Conservation (phyloP, 2,329 filamentous ascomycete species). For the Shiraia bambusicola region DNA sequence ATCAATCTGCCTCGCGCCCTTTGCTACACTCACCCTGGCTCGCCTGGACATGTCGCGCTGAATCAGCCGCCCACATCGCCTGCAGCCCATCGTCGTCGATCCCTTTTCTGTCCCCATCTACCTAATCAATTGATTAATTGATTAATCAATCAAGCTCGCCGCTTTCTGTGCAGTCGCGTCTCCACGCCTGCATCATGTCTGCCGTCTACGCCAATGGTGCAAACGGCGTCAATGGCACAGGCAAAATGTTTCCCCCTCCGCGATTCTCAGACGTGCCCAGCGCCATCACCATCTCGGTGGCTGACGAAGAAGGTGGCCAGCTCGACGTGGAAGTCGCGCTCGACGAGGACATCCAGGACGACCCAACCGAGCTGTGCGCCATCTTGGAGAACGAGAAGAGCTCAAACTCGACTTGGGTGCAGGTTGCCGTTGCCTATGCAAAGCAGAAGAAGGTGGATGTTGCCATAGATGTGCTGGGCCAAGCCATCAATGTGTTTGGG, state of each 20-base stretch:
- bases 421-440: conserved; percentile 93
- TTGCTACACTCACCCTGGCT: conserved; percentile 7
- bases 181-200: conserved; percentile 48
- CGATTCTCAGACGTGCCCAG: conserved; percentile 65
- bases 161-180: conserved; percentile 7
- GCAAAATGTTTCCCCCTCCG: conserved; percentile 39
- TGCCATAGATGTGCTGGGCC: conserved; percentile 68
- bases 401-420: conserved; percentile 93
- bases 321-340: conserved; percentile 89
- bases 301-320: conserved; percentile 61
- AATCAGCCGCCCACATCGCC: conserved; percentile 3
- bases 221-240: conserved; percentile 55
- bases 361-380: conserved; percentile 91
- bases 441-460: conserved; percentile 94
- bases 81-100: conserved; percentile 2
- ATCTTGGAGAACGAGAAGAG: conserved; percentile 93
- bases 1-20: conserved; percentile 17
- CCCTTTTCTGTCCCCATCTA: conserved; percentile 3
- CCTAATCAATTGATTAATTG: too few relatives aligned
- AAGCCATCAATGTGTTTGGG: conserved; percentile 71
- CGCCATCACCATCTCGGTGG: conserved; percentile 65
- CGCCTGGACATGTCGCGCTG: conserved; percentile 23
- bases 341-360: conserved; percentile 79
- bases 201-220: conserved; percentile 49
- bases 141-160: too few relatives aligned